Evolutionary conservation across 805 yeast species (phyloP), one percentile per base, ranked within the genome.

Genomic region (Candida sithepensis): DNA sequence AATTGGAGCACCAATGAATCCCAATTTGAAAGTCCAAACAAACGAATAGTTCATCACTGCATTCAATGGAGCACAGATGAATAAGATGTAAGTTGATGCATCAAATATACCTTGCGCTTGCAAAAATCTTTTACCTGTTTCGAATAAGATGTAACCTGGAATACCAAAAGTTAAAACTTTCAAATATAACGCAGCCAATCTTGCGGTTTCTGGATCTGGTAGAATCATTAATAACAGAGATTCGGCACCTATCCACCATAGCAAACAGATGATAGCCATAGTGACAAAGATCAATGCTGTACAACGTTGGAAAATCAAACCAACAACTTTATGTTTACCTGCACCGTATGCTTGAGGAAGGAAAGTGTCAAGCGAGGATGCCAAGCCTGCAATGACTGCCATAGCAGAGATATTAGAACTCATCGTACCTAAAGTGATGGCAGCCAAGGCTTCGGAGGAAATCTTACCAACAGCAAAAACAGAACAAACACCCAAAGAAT

Each of bases 261-360:
- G 61, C 20, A 72, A 45, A 49, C 78, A 72, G 44, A 86, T 73
- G 9, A 88, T 82, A 22, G 81, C 52, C 63, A 73, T 77, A 26
- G 77, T 57, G n/a, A 74, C 52, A 47, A 76, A 64, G 39, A 77
- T 67, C 28, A 86, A 72, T 42, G 79, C 73, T 8, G 82, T 77
- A 67, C 92, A 86, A 58, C 88, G 71, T 56, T 83, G 76, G 54
- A 83, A 79, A 48, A 85, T 79, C 19, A 84, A 65, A 0, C 94
- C 94, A 19, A 86, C 92, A 48, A 75, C 58, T 53, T 75, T 77
- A 60, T 70, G 77, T 54, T 84, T 85, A 44, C 75, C 74, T 24
- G 88, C 78, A 19, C 94, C 92, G 59, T 72, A 85, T 1, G 91
- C 85, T 64, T 86, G 92, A 2, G 91, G 85, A 61, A 91, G 80